Evolutionary conservation across 208 protist genomes (phyloP).

Genomic region (Acanthamoeba castellanii): DNA sequence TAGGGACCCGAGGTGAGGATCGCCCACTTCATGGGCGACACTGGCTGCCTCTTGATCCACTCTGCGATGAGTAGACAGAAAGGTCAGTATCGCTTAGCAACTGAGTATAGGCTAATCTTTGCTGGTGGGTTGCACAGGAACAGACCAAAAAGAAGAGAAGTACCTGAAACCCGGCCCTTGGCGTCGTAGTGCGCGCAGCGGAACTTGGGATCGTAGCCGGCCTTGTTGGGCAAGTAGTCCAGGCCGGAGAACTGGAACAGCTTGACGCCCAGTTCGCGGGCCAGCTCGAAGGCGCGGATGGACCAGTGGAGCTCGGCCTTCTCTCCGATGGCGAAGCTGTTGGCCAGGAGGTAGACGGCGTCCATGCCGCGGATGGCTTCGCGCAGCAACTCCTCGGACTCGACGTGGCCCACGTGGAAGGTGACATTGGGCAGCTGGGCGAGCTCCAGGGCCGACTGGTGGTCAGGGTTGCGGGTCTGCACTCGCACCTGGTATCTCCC

Average conservation of each 20-base stretch:
- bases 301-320: slow-evolving; percentile 19
- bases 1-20: slow-evolving; percentile 15
- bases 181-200: neutral
- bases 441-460: neutral
- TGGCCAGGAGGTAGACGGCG: neutral
- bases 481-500: slow-evolving; percentile 25
- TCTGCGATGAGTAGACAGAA: neutral
- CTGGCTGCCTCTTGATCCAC: slow-evolving; percentile 3
- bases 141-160: neutral
- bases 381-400: neutral
- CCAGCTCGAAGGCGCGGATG: slow-evolving; percentile 3
- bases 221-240: slow-evolving; percentile 28
- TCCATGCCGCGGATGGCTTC: slow-evolving; percentile 32
- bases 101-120: neutral
- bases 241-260: slow-evolving; percentile 40
- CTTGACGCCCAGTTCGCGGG: neutral
- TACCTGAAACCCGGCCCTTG: slow-evolving; percentile 24
- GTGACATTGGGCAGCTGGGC: slow-evolving; percentile 37
- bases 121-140: no score
- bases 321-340: neutral
- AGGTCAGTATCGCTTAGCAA: neutral
- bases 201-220: slow-evolving; percentile 17
- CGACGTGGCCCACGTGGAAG: slow-evolving; percentile 30
- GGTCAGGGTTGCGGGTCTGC: neutral
- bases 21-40: neutral